Conservation (phyloP, 73 alveolate species). For the Urostyla sp. region DNA sequence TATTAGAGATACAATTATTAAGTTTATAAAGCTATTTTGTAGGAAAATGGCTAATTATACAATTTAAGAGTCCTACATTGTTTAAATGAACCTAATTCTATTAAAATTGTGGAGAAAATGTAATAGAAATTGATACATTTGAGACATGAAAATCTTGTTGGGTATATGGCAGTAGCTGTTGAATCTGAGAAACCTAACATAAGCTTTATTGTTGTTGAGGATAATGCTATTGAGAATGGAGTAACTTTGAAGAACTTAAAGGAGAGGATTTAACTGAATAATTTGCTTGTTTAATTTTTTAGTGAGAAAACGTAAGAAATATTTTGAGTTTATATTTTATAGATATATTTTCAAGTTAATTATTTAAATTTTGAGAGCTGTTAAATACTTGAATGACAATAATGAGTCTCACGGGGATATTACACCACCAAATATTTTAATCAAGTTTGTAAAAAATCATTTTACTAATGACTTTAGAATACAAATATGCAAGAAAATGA, state of each 20-base stretch:
- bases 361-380: conserved; percentile 12
- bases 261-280: conserved; percentile 16
- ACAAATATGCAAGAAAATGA: too few relatives aligned
- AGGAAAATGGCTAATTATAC: not conserved
- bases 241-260: conserved; percentile 14
- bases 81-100: conserved; percentile 5
- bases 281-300: conserved; percentile 25
- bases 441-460: conserved; percentile 5
- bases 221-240: not conserved
- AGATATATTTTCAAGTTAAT: conserved; percentile 26
- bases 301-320: conserved; percentile 28
- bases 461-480: not conserved
- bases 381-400: not conserved
- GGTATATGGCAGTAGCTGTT: conserved; percentile 31
- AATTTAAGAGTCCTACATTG: conserved; percentile 17
- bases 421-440: conserved; percentile 17
- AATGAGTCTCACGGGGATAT: conserved; percentile 1
- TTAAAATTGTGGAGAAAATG: conserved; percentile 27
- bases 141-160: conserved; percentile 3
- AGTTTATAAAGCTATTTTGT: conserved; percentile 1
- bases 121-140: conserved; percentile 1
- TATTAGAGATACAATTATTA: conserved; percentile 34
- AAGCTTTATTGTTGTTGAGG: conserved; percentile 37
- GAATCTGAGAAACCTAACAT: conserved; percentile 31
- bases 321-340: too few relatives aligned